Base-by-base conservation (phyloP, 805 yeast genomes). In the Komagataella pseudopastoris region DNA sequence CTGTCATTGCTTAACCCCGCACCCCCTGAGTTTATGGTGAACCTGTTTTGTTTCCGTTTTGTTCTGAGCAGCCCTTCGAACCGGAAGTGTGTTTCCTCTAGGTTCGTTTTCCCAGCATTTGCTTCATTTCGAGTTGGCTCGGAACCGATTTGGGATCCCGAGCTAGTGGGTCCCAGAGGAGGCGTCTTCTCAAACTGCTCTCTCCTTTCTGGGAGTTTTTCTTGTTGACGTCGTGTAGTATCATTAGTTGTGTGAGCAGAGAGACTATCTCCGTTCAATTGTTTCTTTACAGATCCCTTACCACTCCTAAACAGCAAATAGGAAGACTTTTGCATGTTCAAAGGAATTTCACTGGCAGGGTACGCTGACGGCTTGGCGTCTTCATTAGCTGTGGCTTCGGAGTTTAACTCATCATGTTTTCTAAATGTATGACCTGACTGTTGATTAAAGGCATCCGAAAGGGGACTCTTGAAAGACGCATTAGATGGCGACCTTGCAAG, bases 391-490 rank as follows among this genome's bases (percentile, higher is more conserved):
- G 39, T 8, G 14, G 14, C 39, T 10, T 30, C 39, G n/a, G 39
- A 8, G 14, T 44, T 44, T 3, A 17, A n/a, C n/a, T 20, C 20
- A 10, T 20, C 20, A 18, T 17, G 46, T 16, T 44, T 44, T 10
- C 46, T 44, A 12, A 18, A 17, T 7, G 46, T 17, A 20, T 18
- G 23, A 6, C 46, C 23, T 17, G 46, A 44, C n/a, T 17, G 20
- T 44, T 20, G 20, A 18, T 44, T 44, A 14, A 18, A 44, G 5
- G 46, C 46, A 55, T 86, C 95, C 0, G 87, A 89, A 56, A 86
- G 71, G 24, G 85, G 76, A 18, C 83, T 81, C 61, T 83, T 82
- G 71, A 88, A 88, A 2, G 95, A 85, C 0, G 87, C 74, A 49
- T 83, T 83, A 0, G 95, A 84, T 12, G 65, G 81, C 0, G 88